Base-by-base conservation (phyloP, 2,329 filamentous ascomycete genomes). In the Cyphellophora attinorum region DNA sequence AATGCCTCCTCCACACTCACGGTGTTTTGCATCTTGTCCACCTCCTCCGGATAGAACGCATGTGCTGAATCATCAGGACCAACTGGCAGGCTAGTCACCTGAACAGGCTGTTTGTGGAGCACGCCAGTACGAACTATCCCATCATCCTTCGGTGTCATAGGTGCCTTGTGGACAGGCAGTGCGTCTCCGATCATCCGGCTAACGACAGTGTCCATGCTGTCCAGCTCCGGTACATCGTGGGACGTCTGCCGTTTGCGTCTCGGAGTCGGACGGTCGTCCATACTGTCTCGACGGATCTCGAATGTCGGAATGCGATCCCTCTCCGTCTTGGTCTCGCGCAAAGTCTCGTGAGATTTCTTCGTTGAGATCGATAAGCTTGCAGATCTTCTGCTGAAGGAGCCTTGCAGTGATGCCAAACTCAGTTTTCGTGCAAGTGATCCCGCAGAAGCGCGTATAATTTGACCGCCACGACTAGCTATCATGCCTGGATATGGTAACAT, bases 381-480 rank as follows among this genome's bases (percentile, higher is more conserved):
- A 1, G 82, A 81, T 38, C 81, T 75, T 47, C 79, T 82, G 23
- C 75, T 73, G 52, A 93, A 88, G 31, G 81, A 81, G 46, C 74
- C 80, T 11, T 82, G 72, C 44, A 91, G 81, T 55, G 79, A 86
- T 31, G 81, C 79, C 51, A 85, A 79, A 57, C 84, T 93, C 43
- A 95, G 70, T 54, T 88, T 93, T 34, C 86, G 74, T 64, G 94
- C 93, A 52, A 94, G 75, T 1, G 83, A 83, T 21, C 84, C 85
- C 10, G 86, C 83, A n/a, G 81, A 85, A 27, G 74, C 75, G 33
- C 82, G 72, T 30, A 91, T 79, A 3, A 85, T 64, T 51, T 82
- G 76, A 48, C 93, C 81, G 61, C 62, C 76, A 57, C 55, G 74
- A 56, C 61, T 77, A 57, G 58, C 67, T 19, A 72, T 73, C 74